These are phyloP conservation scores for Suhomyces prunicola DNA, from an alignment of 805 yeast species.

Conservation along the genomic window DNA sequence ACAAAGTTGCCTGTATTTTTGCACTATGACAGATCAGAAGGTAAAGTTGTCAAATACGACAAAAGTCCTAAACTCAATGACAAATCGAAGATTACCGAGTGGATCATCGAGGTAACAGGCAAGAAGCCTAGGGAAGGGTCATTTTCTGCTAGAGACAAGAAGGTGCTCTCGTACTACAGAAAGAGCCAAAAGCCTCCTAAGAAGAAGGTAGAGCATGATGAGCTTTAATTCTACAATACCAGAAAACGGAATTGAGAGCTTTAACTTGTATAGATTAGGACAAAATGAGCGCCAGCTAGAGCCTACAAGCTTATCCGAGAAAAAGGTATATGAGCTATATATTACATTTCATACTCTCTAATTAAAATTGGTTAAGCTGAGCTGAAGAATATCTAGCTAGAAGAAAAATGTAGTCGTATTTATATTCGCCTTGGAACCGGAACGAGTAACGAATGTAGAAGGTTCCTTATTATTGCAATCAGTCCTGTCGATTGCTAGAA, in stretches of 20 bases:
- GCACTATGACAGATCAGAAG: slow-evolving; percentile 17
- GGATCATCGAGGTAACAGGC: slow-evolving; percentile 28
- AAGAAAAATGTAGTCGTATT: no score
- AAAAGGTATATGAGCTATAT: no score
- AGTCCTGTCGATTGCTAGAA: no score
- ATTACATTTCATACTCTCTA: no score
- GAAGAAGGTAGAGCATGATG: slow-evolving; percentile 22
- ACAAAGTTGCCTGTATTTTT: slow-evolving; percentile 27
- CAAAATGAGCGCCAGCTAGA: no score
- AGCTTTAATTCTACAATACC: slow-evolving; percentile 13
- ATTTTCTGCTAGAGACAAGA: slow-evolving; percentile 32
- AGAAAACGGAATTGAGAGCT: no score
- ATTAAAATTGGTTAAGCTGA: no score
- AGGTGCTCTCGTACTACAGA: slow-evolving; percentile 28
- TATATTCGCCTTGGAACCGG: no score
- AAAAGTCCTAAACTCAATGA: slow-evolving; percentile 25
- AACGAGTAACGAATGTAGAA: no score
- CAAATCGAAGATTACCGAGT: slow-evolving; percentile 28
- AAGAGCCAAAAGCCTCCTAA: slow-evolving; percentile 18
- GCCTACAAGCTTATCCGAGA: not conserved
- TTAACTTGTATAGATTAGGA: no score
- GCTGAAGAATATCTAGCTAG: no score
- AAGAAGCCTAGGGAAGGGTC: slow-evolving; percentile 35
- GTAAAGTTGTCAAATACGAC: slow-evolving; percentile 20
- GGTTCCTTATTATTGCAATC: no score